phyloP scores from a whole-genome alignment of 352 stramenopile species.

The Pythium insidiosum region DNA sequence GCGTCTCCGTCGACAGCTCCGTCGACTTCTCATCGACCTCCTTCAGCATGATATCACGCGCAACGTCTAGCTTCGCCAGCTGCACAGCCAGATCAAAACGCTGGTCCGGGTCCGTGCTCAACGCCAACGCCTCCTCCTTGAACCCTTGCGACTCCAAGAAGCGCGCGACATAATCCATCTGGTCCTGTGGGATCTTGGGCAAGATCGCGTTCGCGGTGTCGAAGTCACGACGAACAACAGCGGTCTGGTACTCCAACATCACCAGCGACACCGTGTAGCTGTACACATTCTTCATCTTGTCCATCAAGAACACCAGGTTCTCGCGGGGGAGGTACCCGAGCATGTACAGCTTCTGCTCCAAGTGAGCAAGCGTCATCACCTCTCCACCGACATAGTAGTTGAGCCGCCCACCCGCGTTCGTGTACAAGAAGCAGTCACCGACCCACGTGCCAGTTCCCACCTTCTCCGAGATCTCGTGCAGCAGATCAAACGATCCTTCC shows the following conservation, averaged over 20 bases:
- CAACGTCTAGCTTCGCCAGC: slow-evolving; percentile 93
- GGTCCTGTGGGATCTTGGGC: slow-evolving; percentile 87
- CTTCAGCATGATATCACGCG: slow-evolving; percentile 91
- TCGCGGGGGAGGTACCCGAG: slow-evolving; percentile 98
- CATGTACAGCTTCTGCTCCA: slow-evolving; percentile 95
- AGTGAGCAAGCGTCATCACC: slow-evolving; percentile 96
- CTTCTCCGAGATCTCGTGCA: slow-evolving; percentile 96
- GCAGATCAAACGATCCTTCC: slow-evolving; percentile 95
- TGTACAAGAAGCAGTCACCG: slow-evolving; percentile 99
- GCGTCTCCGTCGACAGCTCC: slow-evolving; percentile 92
- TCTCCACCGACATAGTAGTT: slow-evolving; percentile 99
- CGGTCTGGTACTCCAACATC: slow-evolving; percentile 98
- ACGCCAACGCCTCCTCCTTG: slow-evolving; percentile 94
- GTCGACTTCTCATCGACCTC: slow-evolving; percentile 64
- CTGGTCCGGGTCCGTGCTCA: slow-evolving; percentile 94
- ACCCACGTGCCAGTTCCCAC: slow-evolving; percentile 97
- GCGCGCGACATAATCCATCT: slow-evolving; percentile 77
- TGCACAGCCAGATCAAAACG: slow-evolving; percentile 98
- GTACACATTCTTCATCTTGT: slow-evolving; percentile 95
- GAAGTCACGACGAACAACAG: slow-evolving; percentile 97
- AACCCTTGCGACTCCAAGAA: slow-evolving; percentile 99
- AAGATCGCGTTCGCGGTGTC: slow-evolving; percentile 96
- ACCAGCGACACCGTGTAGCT: slow-evolving; percentile 90
- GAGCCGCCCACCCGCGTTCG: slow-evolving; percentile 88
- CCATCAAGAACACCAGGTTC: slow-evolving; percentile 97